Evolutionary conservation across 805 yeast species (phyloP).

Genomic region (Candida coleopterorum): DNA sequence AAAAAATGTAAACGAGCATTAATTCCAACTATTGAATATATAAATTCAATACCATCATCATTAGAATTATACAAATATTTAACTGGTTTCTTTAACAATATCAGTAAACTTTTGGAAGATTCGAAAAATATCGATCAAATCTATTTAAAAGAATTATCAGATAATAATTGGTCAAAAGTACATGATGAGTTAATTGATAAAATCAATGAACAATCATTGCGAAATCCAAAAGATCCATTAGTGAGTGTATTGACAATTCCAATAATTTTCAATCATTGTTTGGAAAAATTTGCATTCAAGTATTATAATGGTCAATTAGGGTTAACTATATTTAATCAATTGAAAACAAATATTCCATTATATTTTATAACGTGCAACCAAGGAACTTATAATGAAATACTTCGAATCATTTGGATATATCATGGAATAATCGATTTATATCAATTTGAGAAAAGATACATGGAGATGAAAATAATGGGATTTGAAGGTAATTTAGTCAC

Average conservation of each 20-base stretch:
- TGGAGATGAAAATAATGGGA: constrained; percentile 40
- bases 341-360: constrained; percentile 28
- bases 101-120: constrained; percentile 14
- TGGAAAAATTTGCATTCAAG: constrained; percentile 20
- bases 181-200: constrained; percentile 18
- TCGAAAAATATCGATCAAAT: constrained; percentile 5
- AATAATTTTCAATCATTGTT: constrained; percentile 26
- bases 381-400: constrained; percentile 36
- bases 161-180: constrained; percentile 4
- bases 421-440: constrained; percentile 32
- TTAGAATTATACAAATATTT: constrained; percentile 1
- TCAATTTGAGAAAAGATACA: constrained; percentile 27
- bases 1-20: constrained; percentile 12
- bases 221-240: constrained; percentile 19
- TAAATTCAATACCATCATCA: constrained; percentile 11
- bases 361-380: constrained; percentile 36
- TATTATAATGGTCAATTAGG: constrained; percentile 34
- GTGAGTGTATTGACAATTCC: constrained; percentile 34
- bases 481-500: constrained; percentile 34
- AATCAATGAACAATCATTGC: constrained; percentile 12
- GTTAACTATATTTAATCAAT: constrained; percentile 28
- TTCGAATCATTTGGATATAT: constrained; percentile 33
- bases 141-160: constrained; percentile 6
- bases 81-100: neutral
- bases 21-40: constrained; percentile 18